Conservation (phyloP, 768 basidiomycete genomes). For the Pleurotus pulmonarius region DNA sequence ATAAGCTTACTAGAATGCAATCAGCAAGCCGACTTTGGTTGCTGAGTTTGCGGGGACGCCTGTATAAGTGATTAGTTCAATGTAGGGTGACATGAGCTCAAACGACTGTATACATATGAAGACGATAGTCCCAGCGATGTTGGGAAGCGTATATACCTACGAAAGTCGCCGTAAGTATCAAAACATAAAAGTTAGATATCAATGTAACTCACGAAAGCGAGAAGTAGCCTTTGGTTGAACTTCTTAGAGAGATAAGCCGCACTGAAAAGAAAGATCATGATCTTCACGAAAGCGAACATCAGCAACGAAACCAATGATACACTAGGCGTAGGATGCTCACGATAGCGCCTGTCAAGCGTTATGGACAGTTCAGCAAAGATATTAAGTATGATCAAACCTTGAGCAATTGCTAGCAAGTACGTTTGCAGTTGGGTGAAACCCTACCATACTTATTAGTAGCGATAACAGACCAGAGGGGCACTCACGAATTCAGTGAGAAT, state of each 20-base stretch:
- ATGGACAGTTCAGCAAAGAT: no score
- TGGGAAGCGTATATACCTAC: conserved; percentile 43
- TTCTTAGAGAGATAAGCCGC: conserved; percentile 37
- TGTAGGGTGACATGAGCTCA: neutral
- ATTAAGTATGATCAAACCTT: conserved; percentile 18
- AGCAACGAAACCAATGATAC: no score
- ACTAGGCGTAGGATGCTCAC: no score
- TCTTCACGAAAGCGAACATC: conserved; percentile 10
- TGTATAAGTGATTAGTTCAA: conserved; percentile 3
- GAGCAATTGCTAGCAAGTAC: conserved; percentile 47
- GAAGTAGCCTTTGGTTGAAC: conserved; percentile 41
- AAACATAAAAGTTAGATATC: neutral
- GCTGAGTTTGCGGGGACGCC: conserved; percentile 34
- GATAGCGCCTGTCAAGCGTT: no score
- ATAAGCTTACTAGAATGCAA: conserved; percentile 43
- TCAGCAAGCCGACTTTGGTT: conserved; percentile 42
- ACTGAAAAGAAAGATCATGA: conserved; percentile 41
- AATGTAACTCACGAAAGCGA: conserved; percentile 8
- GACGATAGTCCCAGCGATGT: conserved; percentile 46
- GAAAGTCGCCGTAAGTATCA: neutral
- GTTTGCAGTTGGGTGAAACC: conserved; percentile 48
- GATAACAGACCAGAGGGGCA: neutral
- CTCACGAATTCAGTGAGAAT: conserved; percentile 42
- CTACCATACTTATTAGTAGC: conserved; percentile 13
- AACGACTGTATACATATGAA: conserved; percentile 31